phyloP scores from a whole-genome alignment of 2,329 filamentous ascomycete species.

The Trichoderma lentiforme region DNA sequence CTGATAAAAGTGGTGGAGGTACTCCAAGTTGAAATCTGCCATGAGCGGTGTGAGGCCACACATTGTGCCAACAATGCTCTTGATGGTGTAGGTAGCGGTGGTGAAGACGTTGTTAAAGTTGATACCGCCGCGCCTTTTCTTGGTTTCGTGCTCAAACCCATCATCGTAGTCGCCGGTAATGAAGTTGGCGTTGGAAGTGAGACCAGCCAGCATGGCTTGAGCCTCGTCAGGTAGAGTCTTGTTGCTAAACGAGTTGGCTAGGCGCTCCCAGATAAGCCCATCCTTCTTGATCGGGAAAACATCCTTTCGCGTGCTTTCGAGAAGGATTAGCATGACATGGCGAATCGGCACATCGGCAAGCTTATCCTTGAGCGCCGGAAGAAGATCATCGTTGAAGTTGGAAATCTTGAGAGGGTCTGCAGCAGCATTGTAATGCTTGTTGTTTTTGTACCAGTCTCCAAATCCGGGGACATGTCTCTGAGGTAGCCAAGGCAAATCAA shows the following conservation, averaged over 20 bases:
- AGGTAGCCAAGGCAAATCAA: slow-evolving; percentile 23
- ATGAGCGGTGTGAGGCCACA: slow-evolving; percentile 43
- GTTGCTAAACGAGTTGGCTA: slow-evolving; percentile 32
- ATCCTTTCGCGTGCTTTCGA: slow-evolving; percentile 45
- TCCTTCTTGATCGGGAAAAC: slow-evolving; percentile 44
- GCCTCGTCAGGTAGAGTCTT: slow-evolving; percentile 33
- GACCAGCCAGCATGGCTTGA: slow-evolving; percentile 25
- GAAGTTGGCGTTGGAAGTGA: slow-evolving; percentile 34
- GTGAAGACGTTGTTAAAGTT: slow-evolving; percentile 41
- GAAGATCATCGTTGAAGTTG: slow-evolving; percentile 35
- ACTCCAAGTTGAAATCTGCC: slow-evolving; percentile 42
- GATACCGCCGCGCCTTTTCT: slow-evolving; percentile 36
- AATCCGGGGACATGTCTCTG: slow-evolving; percentile 18
- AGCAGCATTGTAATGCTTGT: slow-evolving; percentile 33
- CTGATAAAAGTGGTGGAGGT: slow-evolving; percentile 41
- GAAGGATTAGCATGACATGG: slow-evolving; percentile 42
- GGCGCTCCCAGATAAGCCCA: slow-evolving; percentile 36
- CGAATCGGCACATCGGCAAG: slow-evolving; percentile 36
- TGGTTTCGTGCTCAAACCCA: slow-evolving; percentile 28
- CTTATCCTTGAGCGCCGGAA: slow-evolving; percentile 27
- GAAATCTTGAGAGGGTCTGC: slow-evolving; percentile 41
- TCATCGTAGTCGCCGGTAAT: slow-evolving; percentile 37
- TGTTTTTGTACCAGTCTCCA: slow-evolving; percentile 30
- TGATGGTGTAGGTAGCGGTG: slow-evolving; percentile 42
- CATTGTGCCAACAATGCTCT: slow-evolving; percentile 40